Evolutionary conservation across 1,284 basidiomycete species (phyloP).

Genomic region (Puccinia sorghi): DNA sequence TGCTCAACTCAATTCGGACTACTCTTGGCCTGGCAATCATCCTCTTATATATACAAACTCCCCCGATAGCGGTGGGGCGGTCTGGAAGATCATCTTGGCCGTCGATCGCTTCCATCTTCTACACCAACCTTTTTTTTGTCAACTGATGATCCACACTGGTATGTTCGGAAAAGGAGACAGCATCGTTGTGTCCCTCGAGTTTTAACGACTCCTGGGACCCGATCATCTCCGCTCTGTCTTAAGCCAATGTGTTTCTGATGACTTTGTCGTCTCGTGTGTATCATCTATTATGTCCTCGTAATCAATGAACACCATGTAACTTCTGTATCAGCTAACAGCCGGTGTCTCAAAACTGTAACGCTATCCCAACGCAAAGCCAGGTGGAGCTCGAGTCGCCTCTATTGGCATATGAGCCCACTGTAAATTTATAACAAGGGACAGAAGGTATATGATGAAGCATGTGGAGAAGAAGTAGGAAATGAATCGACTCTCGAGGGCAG

Average conservation of each 20-base stretch:
- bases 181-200: not conserved
- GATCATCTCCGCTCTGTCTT: not conserved
- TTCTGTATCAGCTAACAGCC: too few relatives aligned
- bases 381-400: too few relatives aligned
- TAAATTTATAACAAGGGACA: not conserved
- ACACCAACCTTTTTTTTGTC: not conserved
- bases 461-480: too few relatives aligned
- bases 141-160: not conserved
- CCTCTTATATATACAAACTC: too few relatives aligned
- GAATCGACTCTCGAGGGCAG: too few relatives aligned
- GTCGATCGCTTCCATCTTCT: not conserved
- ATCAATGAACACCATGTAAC: too few relatives aligned
- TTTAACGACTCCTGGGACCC: not conserved
- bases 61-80: not conserved
- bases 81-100: slow-evolving; percentile 2
- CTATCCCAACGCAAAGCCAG: too few relatives aligned
- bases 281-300: not conserved
- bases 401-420: not conserved
- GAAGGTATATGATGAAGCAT: too few relatives aligned
- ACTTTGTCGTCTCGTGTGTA: not conserved
- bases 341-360: too few relatives aligned
- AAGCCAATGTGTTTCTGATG: not conserved
- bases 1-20: slow-evolving; percentile 35
- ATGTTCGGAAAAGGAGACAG: not conserved
- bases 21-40: slow-evolving; percentile 23